These are phyloP conservation scores for Orbilia oligospora DNA, from an alignment of 2,329 filamentous ascomycete species.

Conservation along the genomic window DNA sequence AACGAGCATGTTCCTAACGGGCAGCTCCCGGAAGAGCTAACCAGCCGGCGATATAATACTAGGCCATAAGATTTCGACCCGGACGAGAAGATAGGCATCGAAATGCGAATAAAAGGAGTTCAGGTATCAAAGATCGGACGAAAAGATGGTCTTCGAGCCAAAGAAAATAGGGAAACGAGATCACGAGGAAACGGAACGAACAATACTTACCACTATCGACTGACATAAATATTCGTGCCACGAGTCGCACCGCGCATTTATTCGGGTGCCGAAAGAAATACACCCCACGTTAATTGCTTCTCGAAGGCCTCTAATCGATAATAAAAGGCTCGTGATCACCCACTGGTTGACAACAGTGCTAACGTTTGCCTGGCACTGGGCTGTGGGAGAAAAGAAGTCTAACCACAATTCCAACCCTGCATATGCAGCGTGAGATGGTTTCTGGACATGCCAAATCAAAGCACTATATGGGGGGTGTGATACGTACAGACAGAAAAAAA, in stretches of 20 bases:
- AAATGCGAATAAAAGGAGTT: neutral
- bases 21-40: no score
- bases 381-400: neutral
- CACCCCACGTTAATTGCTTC: conserved; percentile 31
- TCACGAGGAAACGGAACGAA: neutral
- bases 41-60: neutral
- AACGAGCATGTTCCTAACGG: no score
- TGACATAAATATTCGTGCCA: neutral
- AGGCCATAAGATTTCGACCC: neutral
- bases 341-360: neutral
- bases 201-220: conserved; percentile 14
- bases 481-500: neutral
- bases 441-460: conserved; percentile 8
- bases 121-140: neutral
- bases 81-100: neutral
- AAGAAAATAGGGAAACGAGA: neutral
- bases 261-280: neutral
- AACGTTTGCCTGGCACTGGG: neutral
- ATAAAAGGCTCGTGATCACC: conserved; percentile 14
- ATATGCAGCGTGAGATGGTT: conserved; percentile 60
- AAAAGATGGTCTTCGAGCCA: neutral
- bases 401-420: conserved; percentile 34
- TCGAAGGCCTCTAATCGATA: conserved; percentile 12
- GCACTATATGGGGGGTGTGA: neutral
- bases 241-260: neutral